These are phyloP conservation scores for Theileria annulata DNA, from an alignment of 169 alveolate genomes.

Conservation along the genomic window DNA sequence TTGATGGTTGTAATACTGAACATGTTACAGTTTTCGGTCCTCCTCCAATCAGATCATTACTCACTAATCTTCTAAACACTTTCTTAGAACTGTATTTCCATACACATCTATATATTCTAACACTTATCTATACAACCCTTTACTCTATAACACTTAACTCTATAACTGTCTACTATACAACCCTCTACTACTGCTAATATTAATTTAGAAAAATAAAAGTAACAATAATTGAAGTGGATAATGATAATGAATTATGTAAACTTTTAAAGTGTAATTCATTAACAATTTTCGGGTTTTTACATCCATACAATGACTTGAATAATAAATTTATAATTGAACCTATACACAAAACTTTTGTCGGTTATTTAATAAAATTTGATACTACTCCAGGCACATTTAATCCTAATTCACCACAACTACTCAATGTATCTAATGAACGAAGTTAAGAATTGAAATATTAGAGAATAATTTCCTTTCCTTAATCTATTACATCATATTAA, in stretches of 20 bases:
- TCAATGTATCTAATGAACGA: slow-evolving; percentile 26
- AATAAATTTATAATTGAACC: not conserved
- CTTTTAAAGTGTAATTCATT: slow-evolving; percentile 13
- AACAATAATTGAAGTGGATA: slow-evolving; percentile 2
- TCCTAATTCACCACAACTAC: slow-evolving; percentile 8
- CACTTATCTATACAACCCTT: not conserved
- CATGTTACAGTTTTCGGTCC: slow-evolving; percentile 78
- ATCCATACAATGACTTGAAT: not conserved
- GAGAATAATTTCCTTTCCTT: no score
- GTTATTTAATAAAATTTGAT: slow-evolving; percentile 20
- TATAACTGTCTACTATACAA: no score
- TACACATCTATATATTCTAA: slow-evolving; percentile 11
- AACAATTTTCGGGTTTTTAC: slow-evolving; percentile 19
- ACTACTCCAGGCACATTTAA: slow-evolving; percentile 21
- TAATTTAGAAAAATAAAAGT: not conserved
- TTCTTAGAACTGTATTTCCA: slow-evolving; percentile 56
- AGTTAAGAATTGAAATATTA: no score
- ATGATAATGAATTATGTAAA: not conserved
- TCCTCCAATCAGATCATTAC: slow-evolving; percentile 49
- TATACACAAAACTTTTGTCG: not conserved
- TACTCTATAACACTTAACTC: slow-evolving; percentile 28
- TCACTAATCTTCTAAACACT: slow-evolving; percentile 42
- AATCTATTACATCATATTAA: not conserved
- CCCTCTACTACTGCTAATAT: not conserved
- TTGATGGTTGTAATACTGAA: slow-evolving; percentile 72